phyloP scores from a whole-genome alignment of 208 protist species.

The Endotrypanum monterogeii region DNA sequence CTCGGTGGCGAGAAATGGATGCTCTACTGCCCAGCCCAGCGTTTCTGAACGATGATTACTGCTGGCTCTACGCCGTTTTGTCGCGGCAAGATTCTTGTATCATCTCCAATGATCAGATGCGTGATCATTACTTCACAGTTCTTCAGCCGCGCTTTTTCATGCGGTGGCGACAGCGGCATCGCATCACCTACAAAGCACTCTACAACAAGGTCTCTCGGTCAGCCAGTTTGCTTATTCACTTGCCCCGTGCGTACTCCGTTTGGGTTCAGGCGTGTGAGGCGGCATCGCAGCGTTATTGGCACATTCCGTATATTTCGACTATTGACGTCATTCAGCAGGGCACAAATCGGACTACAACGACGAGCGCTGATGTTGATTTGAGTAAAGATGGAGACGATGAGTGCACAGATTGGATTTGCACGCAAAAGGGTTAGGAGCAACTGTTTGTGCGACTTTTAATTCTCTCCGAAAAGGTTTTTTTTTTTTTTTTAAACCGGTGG shows the following conservation, averaged over 20 bases:
- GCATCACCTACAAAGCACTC: conserved; percentile 74
- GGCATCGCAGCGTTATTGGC: conserved; percentile 50
- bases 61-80: conserved; percentile 80
- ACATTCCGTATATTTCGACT: conserved; percentile 66
- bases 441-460: not conserved
- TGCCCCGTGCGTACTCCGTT: conserved; percentile 62
- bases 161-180: conserved; percentile 82
- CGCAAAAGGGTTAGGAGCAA: conserved; percentile 6
- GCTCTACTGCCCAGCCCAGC: conserved; percentile 61
- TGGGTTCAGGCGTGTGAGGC: conserved; percentile 68
- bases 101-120: conserved; percentile 86
- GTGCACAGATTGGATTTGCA: conserved; percentile 84
- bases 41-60: conserved; percentile 90
- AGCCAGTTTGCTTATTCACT: conserved; percentile 38
- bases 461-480: not conserved
- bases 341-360: conserved; percentile 55
- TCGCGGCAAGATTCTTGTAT: conserved; percentile 47
- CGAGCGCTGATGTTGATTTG: conserved; percentile 48
- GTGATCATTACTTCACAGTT: conserved; percentile 82
- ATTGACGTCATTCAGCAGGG: conserved; percentile 74
- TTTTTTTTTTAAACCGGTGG: too few relatives aligned
- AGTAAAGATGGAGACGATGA: conserved; percentile 83
- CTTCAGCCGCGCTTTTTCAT: conserved; percentile 81
- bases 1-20: conserved; percentile 42
- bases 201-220: conserved; percentile 39